These are phyloP conservation scores for Talaromyces sp. DNA, from an alignment of 2,329 filamentous ascomycete genomes.

Conservation along the genomic window DNA sequence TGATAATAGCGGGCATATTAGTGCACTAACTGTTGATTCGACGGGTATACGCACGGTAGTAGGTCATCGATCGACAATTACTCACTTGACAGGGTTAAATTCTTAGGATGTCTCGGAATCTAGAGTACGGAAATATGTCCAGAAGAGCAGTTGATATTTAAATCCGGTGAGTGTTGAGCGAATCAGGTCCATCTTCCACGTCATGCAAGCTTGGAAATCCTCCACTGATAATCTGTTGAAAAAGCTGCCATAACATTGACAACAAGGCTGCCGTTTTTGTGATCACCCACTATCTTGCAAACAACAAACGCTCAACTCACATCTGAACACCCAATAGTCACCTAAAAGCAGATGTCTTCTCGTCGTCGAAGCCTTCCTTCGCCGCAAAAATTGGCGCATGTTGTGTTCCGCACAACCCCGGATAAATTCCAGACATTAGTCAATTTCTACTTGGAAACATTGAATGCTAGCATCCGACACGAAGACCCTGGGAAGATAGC, in stretches of 20 bases:
- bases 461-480: conserved; percentile 32
- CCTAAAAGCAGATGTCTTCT: background rate
- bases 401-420: conserved; percentile 27
- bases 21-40: background rate
- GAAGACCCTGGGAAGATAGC: conserved; percentile 25
- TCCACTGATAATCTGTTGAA: background rate
- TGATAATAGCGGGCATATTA: background rate
- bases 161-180: background rate
- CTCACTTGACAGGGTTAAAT: too few relatives aligned
- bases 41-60: background rate
- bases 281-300: background rate
- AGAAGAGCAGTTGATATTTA: background rate
- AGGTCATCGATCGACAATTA: too few relatives aligned
- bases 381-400: conserved; percentile 19
- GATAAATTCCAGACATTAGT: conserved; percentile 30
- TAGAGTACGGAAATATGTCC: background rate
- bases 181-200: background rate
- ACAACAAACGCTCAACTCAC: background rate
- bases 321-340: background rate
- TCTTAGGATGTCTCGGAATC: background rate
- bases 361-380: background rate
- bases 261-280: background rate
- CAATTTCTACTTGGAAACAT: conserved; percentile 38
- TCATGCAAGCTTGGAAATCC: background rate
- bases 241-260: background rate